phyloP scores from a whole-genome alignment of 2,329 filamentous ascomycete genomes.

The Tolypocladium cylindrosporum region DNA sequence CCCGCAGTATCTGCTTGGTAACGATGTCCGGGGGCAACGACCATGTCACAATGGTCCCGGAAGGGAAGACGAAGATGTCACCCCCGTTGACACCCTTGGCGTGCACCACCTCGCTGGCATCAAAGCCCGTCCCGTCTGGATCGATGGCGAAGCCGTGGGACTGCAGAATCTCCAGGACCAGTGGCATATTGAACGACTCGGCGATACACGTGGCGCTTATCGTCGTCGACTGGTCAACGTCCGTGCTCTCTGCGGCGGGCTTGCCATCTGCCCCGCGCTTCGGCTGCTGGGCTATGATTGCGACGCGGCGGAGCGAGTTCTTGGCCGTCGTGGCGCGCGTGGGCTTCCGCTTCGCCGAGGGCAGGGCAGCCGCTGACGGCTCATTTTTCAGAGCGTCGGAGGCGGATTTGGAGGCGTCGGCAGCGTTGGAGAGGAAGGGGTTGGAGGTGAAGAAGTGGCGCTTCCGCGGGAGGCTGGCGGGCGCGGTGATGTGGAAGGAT shows the following conservation, averaged over 20 bases:
- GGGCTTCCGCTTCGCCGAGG: constrained; percentile 33
- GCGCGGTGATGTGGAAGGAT: constrained; percentile 36
- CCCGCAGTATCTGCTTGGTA: constrained; percentile 61
- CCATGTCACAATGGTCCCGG: constrained; percentile 90
- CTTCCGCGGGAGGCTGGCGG: constrained; percentile 38
- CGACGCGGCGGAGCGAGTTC: constrained; percentile 73
- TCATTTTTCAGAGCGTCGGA: constrained; percentile 11
- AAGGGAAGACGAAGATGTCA: constrained; percentile 93
- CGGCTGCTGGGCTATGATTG: constrained; percentile 70
- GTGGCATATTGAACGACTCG: constrained; percentile 54
- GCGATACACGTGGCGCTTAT: constrained; percentile 53
- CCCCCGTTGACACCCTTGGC: constrained; percentile 54
- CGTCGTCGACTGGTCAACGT: constrained; percentile 28
- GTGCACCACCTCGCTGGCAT: constrained; percentile 52
- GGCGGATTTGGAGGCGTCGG: constrained; percentile 8
- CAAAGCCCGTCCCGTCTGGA: constrained; percentile 51
- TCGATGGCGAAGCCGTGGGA: constrained; percentile 52
- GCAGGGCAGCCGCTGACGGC: constrained; percentile 2
- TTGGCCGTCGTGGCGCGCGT: constrained; percentile 41
- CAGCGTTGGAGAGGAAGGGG: constrained; percentile 34
- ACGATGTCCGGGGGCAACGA: constrained; percentile 69
- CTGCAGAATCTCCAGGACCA: constrained; percentile 46
- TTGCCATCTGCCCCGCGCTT: constrained; percentile 25
- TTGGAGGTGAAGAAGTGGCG: constrained; percentile 60
- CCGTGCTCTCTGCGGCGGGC: constrained; percentile 10